phyloP scores from a whole-genome alignment of 2,329 filamentous ascomycete genomes.

The Pseudonectria foliicola region DNA sequence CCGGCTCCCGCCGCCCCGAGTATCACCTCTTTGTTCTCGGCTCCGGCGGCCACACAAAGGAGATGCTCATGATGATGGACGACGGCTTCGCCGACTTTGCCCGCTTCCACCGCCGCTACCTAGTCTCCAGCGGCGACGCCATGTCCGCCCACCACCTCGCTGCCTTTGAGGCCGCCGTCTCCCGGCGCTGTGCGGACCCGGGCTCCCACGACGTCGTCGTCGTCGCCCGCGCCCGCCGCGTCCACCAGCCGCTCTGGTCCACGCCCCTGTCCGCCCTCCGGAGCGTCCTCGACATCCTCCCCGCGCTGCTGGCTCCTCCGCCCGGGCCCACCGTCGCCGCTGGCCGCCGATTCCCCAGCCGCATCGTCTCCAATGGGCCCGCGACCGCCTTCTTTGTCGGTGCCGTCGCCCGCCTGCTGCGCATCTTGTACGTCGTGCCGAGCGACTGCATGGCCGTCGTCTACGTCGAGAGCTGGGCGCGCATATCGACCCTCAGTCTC shows the following conservation, averaged over 20 bases:
- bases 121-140: slow-evolving; percentile 69
- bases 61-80: slow-evolving; percentile 82
- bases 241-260: slow-evolving; percentile 74
- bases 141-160: slow-evolving; percentile 63
- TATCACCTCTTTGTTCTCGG: slow-evolving; percentile 79
- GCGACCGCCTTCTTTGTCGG: slow-evolving; percentile 76
- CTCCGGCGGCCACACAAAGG: slow-evolving; percentile 88
- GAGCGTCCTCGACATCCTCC: slow-evolving; percentile 58
- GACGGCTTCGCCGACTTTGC: slow-evolving; percentile 44
- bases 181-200: slow-evolving; percentile 15
- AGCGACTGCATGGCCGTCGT: slow-evolving; percentile 60
- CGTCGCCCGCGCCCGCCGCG: slow-evolving; percentile 68
- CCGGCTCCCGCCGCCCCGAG: slow-evolving; percentile 12
- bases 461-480: slow-evolving; percentile 90
- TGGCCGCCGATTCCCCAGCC: slow-evolving; percentile 50
- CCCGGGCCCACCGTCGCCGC: slow-evolving; percentile 15
- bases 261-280: slow-evolving; percentile 61
- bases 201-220: slow-evolving; percentile 57
- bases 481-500: slow-evolving; percentile 74
- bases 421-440: slow-evolving; percentile 37
- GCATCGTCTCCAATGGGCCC: slow-evolving; percentile 83
- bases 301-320: slow-evolving; percentile 39
- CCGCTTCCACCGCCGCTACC: slow-evolving; percentile 67
- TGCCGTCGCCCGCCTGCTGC: slow-evolving; percentile 41
- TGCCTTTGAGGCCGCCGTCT: slow-evolving; percentile 32